Evolutionary conservation across 1,139 yeast species (phyloP).

Genomic region (Suhomyces kunorum): DNA sequence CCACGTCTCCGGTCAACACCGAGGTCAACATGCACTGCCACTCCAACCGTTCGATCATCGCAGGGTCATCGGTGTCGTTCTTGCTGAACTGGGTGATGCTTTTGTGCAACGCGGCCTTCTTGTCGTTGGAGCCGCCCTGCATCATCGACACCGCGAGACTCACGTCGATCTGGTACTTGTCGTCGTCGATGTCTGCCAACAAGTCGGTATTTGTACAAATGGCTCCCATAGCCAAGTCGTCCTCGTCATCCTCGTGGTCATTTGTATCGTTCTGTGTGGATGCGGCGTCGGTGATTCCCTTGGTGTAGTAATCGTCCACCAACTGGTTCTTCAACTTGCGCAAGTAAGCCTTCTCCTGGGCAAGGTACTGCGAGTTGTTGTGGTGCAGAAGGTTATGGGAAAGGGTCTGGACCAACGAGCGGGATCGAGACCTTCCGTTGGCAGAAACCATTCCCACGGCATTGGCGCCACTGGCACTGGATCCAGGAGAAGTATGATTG

Average conservation of each 20-base stretch:
- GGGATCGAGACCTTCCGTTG: conserved; percentile 19
- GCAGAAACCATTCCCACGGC: conserved; percentile 1
- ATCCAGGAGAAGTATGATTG: conserved; percentile 5
- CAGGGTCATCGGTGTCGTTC: conserved; percentile 57
- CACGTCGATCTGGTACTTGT: conserved; percentile 45
- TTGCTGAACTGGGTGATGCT: conserved; percentile 43
- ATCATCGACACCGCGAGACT: conserved; percentile 40
- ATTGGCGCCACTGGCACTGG: conserved; percentile 5
- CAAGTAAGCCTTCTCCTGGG: conserved; percentile 71
- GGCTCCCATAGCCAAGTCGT: conserved; percentile 27
- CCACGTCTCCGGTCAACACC: conserved; percentile 93
- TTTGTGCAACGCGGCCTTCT: conserved; percentile 35
- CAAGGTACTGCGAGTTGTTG: conserved; percentile 44
- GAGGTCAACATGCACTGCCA: conserved; percentile 95
- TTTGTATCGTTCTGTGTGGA: conserved; percentile 20
- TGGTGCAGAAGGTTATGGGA: conserved; percentile 26
- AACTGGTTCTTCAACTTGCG: conserved; percentile 63
- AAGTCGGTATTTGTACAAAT: conserved; percentile 36
- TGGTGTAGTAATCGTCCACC: conserved; percentile 69
- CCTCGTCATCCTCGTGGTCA: conserved; percentile 25
- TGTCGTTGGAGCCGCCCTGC: conserved; percentile 25
- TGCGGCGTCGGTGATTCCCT: conserved; percentile 52
- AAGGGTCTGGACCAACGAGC: conserved; percentile 24
- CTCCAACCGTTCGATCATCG: conserved; percentile 78
- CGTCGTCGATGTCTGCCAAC: conserved; percentile 46